Evolutionary conservation across 1,284 basidiomycete genomes (phyloP), one percentile per base, ranked within the genome.

Genomic region (Ustilago lituana): DNA sequence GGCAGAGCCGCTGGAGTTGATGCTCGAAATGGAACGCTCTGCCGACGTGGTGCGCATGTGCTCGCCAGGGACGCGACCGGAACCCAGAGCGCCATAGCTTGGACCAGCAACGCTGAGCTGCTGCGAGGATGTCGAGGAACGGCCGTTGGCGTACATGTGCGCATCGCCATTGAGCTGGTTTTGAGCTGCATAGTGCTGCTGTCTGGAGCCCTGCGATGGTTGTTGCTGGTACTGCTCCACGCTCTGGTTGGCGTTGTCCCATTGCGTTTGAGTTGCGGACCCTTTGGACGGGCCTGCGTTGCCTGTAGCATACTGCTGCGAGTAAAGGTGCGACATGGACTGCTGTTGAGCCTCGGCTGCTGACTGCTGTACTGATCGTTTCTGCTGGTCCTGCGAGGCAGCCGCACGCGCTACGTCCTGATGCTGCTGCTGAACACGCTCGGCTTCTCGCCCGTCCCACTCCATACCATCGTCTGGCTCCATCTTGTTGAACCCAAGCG

Each of bases 391-490:
- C n/a, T 41, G 52, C 17, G 49, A 39, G 14, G 26, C 20, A n/a
- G 38, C 44, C 19, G 45, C 39, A 23, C 52, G 54, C 45, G 38
- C 39, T 17, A 45, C 52, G 7, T 57, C 69, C 41, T 66, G 58
- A 17, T 70, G 71, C 29, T 60, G 67, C 39, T 71, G 73, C 55
- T 83, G 83, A 22, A 80, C 70, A 20, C 81, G 79, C 37, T 80
- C 79, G 6, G 76, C 83, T n/a, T 84, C 83, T 27, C 76, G 75
- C 43, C 83, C 83, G 17, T 85, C 85, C 85, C 84, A 85, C 50
- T 83, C 84, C 68, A 85, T 83, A 15, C 85, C 84, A 70, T 85
- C 85, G 61, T 85, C 85, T 14, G 84, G 85, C 66, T 85, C 85
- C 76, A 84, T 85, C 51, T 84, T 60, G 44, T 66, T 58, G 38